A percentile compares a stretch with the other conserved stretches of the same genome.
Conservation (phyloP, 176 grass and related monocot species). For the Tillandsia leiboldiana region DNA sequence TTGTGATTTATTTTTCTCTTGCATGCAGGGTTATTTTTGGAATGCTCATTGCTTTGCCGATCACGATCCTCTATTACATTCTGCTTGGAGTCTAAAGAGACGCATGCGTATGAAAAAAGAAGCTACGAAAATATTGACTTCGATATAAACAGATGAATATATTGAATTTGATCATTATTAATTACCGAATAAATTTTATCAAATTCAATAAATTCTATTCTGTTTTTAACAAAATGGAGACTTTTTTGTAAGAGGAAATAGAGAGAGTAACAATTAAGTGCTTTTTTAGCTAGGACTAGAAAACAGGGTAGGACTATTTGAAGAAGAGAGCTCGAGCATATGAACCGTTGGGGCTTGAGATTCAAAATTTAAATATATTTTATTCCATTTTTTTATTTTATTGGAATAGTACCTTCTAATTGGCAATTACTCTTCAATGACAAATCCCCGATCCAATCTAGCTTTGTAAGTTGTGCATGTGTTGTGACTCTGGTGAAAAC, state of each 20-base stretch:
- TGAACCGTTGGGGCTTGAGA: background rate
- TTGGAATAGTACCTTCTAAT: background rate
- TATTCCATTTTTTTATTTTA: background rate
- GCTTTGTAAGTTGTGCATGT: background rate
- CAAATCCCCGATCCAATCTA: background rate
- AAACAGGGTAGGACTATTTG: background rate
- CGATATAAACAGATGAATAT: background rate
- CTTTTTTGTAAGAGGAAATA: no score
- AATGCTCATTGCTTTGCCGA: constrained; percentile 84
- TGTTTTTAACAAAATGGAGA: background rate
- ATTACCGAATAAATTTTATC: background rate
- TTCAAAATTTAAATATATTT: background rate
- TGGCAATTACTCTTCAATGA: no score
- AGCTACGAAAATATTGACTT: background rate
- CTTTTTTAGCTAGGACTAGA: background rate
- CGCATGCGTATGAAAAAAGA: constrained; percentile 10
- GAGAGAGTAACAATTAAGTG: background rate
- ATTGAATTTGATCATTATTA: no score
- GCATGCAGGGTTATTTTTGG: constrained; percentile 92
- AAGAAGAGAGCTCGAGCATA: background rate
- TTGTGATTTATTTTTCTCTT: constrained; percentile 2
- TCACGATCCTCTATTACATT: constrained; percentile 92
- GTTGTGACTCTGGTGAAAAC: background rate
- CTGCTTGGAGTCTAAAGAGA: constrained; percentile 67
- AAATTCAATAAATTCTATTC: background rate